Evolutionary conservation across 2,329 filamentous ascomycete genomes (phyloP).

Genomic region (Fusarium stilboides): DNA sequence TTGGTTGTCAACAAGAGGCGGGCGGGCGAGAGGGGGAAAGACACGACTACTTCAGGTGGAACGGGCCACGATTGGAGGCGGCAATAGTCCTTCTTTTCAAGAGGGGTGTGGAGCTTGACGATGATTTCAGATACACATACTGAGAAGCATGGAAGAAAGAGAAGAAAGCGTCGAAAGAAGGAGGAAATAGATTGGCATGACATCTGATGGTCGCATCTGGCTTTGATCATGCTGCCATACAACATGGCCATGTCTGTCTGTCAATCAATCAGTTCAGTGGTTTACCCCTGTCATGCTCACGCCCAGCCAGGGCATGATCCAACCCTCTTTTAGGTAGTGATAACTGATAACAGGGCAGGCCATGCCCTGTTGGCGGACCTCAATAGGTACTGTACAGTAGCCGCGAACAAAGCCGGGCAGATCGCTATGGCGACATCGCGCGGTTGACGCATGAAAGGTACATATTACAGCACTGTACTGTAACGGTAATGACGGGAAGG

Average conservation of each 20-base stretch:
- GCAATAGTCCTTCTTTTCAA: constrained; percentile 35
- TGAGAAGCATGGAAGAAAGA: constrained; percentile 6
- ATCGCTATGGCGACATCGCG: constrained; percentile 34
- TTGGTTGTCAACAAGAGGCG: constrained; percentile 7
- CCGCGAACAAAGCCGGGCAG: constrained; percentile 28
- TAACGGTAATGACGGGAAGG: constrained; percentile 25
- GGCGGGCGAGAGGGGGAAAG: constrained; percentile 17
- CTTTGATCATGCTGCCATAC: constrained; percentile 33
- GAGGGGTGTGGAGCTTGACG: constrained; percentile 33
- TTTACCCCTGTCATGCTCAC: constrained; percentile 27
- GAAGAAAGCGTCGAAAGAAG: constrained; percentile 8
- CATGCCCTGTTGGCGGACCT: constrained; percentile 26
- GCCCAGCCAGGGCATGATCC: constrained; percentile 34
- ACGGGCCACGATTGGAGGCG: constrained; percentile 38
- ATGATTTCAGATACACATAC: constrained; percentile 23
- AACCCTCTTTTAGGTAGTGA: constrained; percentile 38
- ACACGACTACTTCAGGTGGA: constrained; percentile 7
- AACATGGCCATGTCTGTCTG: constrained; percentile 5
- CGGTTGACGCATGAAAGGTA: constrained; percentile 33
- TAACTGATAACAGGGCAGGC: constrained; percentile 38
- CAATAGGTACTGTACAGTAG: constrained; percentile 8
- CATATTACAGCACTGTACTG: constrained; percentile 7
- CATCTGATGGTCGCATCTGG: constrained; percentile 44
- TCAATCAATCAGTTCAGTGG: constrained; percentile 30
- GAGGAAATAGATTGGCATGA: constrained; percentile 33